Conservation (phyloP, 768 basidiomycete genomes). For the Candolleomyces aberdarensis region DNA sequence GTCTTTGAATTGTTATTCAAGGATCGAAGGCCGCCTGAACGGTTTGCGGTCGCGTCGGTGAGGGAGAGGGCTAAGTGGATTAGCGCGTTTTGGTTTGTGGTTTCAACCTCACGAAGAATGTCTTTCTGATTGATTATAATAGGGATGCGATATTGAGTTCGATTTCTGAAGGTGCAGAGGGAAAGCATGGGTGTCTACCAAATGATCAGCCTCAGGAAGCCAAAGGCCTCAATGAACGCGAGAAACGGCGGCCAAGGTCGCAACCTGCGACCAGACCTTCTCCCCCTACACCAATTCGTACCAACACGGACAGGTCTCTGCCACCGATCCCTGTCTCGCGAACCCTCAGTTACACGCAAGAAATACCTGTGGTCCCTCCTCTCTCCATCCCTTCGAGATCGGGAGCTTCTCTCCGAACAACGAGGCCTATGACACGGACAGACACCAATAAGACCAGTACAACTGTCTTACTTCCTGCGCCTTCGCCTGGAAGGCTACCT, state of each 20-base stretch:
- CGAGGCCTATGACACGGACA: conserved; percentile 5
- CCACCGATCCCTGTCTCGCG: conserved; percentile 26
- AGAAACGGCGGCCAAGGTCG: neutral
- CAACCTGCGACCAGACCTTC: neutral
- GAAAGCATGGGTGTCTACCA: neutral
- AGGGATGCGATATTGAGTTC: conserved; percentile 60
- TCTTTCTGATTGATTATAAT: neutral
- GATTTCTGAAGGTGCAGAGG: neutral
- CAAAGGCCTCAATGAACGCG: no score
- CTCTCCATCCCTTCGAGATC: conserved; percentile 11
- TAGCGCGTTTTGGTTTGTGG: conserved; percentile 64
- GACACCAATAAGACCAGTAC: neutral
- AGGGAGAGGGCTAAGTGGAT: conserved; percentile 72
- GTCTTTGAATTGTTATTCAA: conserved; percentile 63
- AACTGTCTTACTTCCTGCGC: neutral
- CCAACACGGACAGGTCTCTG: conserved; percentile 27
- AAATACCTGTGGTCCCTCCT: conserved; percentile 7
- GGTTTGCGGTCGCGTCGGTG: conserved; percentile 59
- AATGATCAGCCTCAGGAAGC: neutral
- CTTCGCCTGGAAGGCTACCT: neutral
- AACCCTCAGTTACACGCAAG: conserved; percentile 2
- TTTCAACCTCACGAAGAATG: neutral
- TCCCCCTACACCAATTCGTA: conserved; percentile 12
- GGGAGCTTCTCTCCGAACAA: neutral
- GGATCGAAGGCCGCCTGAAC: conserved; percentile 47